These are phyloP conservation scores for Lepidium africanum DNA, from an alignment of 345 rosid species.

Conservation along the genomic window DNA sequence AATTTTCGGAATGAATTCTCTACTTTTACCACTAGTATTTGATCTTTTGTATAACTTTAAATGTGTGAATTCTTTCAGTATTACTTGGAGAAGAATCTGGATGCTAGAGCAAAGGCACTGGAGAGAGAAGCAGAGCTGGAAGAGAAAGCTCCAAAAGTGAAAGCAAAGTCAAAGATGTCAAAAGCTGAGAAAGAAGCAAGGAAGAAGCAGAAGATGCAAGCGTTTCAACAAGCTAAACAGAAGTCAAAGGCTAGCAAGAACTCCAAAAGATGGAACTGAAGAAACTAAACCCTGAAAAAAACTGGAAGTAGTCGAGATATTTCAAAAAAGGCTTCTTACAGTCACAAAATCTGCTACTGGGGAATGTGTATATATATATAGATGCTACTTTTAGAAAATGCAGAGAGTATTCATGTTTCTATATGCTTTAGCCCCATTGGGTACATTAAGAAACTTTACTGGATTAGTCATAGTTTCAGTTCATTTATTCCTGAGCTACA, in stretches of 20 bases:
- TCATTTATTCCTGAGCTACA: too few relatives aligned
- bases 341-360: background rate
- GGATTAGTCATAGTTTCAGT: too few relatives aligned
- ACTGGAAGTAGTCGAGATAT: background rate
- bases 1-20: background rate
- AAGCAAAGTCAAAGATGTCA: constrained; percentile 97
- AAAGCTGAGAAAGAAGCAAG: constrained; percentile 95
- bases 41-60: background rate
- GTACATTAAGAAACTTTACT: constrained; percentile 1
- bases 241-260: constrained; percentile 77
- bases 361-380: constrained; percentile 17
- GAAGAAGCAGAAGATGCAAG: constrained; percentile 86
- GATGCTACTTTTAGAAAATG: constrained; percentile 3
- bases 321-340: constrained; percentile 5
- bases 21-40: background rate
- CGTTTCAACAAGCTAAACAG: constrained; percentile 85
- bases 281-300: background rate
- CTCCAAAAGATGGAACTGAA: constrained; percentile 94
- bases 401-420: background rate
- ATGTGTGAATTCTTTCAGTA: constrained; percentile 41
- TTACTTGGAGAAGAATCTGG: constrained; percentile 90
- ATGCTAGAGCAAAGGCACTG: constrained; percentile 63
- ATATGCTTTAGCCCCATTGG: constrained; percentile 1
- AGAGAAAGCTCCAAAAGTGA: constrained; percentile 85
- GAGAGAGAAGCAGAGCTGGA: constrained; percentile 82